Base-by-base conservation (phyloP, 495 filamentous ascomycete species). In the Talaromyces ruber region DNA sequence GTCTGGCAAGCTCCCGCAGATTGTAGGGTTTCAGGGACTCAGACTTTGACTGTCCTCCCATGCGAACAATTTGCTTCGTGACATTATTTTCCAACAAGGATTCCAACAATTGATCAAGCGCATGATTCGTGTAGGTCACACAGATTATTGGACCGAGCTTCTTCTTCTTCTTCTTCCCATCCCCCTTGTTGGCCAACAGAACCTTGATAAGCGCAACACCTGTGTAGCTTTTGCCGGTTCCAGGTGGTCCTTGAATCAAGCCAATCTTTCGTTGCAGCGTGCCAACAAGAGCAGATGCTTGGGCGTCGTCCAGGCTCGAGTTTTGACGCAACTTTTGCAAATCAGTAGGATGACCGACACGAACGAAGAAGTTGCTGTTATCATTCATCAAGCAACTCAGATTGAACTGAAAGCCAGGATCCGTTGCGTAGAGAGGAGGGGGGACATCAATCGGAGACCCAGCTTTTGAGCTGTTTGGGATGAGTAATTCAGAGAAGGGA, bases 241-340 rank as follows among this genome's bases (percentile, higher is more conserved):
- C 90, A 4, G 91, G 91, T 0, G 90, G 91, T 0, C 91, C 91
- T 76, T 94, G 89, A 30, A 93, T 88, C 0, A 92, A 72, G 6
- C 83, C 83, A 24, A 91, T 64, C 4, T 72, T 72, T 3, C 79
- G 76, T 2, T 75, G 79, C 3, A 95, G 72, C 16, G 83, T 75
- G 28, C 78, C 67, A 2, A 88, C 67, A 16, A 90, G 68, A 4
- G 86, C 83, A 0, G 67, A 47, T 14, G 80, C 79, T 67, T 95
- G 88, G 0, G 76, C 79, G 26, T 76, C 63, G 62, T 90, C 87
- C 2, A 89, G 79, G 4, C 68, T 77, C 1, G 84, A 80, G 45
- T 71, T 63, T 3, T 69, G 59, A n/a, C 66, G 63, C 12, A 88
- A 69, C 4, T 61, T 69, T 18, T 70, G 39, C 16, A 47, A 52